Evolutionary conservation across 2,329 filamentous ascomycete species (phyloP).

Genomic region (Colletotrichum sojae): DNA sequence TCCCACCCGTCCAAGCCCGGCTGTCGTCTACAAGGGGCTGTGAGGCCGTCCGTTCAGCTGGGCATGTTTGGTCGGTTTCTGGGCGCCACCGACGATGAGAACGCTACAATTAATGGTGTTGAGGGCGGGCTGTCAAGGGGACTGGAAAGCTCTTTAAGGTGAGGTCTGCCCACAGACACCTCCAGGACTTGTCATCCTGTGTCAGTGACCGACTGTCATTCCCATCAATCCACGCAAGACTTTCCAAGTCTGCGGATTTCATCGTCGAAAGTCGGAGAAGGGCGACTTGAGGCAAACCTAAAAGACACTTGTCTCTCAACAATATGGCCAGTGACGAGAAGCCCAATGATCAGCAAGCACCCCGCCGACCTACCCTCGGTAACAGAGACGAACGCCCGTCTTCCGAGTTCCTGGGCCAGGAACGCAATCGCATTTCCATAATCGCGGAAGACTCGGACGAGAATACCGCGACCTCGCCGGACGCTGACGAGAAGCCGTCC

Average conservation of each 20-base stretch:
- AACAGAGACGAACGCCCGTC: constrained; percentile 21
- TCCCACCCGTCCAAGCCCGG: not conserved
- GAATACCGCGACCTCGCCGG: not conserved
- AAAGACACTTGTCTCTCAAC: not conserved
- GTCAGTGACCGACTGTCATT: too few species aligned
- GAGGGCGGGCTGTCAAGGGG: constrained; percentile 2
- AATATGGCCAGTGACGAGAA: not conserved
- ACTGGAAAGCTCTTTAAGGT: constrained; percentile 1
- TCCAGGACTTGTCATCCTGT: too few species aligned
- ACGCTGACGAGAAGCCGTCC: not conserved
- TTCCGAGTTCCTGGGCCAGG: constrained; percentile 29
- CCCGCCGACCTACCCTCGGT: not conserved
- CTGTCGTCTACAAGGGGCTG: not conserved
- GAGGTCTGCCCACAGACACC: too few species aligned
- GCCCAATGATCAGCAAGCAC: not conserved
- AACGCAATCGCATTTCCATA: constrained; percentile 24
- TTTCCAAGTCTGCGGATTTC: too few species aligned
- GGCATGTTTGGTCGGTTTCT: not conserved
- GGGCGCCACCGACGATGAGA: constrained; percentile 17
- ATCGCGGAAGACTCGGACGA: constrained; percentile 8
- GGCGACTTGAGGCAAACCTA: too few species aligned
- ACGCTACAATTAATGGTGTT: not conserved
- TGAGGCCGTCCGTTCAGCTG: constrained; percentile 9
- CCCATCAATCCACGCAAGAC: too few species aligned
- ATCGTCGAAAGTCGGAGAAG: too few species aligned